These are phyloP conservation scores for Sporobolus alterniflorus DNA, from an alignment of 202 grass and related monocot species.

Conservation along the genomic window DNA sequence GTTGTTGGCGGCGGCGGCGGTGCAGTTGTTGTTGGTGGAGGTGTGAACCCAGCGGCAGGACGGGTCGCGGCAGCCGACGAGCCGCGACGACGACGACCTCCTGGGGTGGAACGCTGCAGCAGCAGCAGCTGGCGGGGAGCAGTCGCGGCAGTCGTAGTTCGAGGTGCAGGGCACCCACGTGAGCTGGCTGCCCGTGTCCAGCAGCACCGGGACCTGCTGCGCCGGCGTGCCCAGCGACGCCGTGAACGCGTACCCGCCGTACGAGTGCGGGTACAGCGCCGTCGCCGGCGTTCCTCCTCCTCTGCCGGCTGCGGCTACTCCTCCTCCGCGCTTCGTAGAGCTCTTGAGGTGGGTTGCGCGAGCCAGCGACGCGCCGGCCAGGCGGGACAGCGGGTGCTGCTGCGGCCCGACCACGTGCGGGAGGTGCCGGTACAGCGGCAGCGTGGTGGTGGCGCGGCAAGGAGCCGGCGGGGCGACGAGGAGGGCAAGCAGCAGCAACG, in stretches of 20 bases:
- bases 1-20: not conserved
- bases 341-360: conserved; percentile 57
- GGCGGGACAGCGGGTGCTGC: conserved; percentile 45
- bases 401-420: not conserved
- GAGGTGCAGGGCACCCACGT: conserved; percentile 81
- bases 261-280: conserved; percentile 76
- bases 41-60: conserved; percentile 78
- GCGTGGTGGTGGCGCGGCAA: not conserved
- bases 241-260: conserved; percentile 86
- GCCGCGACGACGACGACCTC: conserved; percentile 61
- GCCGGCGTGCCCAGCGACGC: conserved; percentile 74
- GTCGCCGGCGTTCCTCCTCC: not conserved
- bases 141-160: conserved; percentile 68
- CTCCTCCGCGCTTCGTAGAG: too few relatives aligned
- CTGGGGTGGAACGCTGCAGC: conserved; percentile 62
- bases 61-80: conserved; percentile 68
- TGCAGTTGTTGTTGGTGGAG: not conserved
- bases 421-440: conserved; percentile 48
- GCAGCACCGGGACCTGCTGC: conserved; percentile 60
- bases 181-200: conserved; percentile 87
- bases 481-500: not conserved
- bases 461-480: not conserved
- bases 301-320: not conserved
- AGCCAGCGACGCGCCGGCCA: conserved; percentile 57
- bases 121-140: conserved; percentile 20